Evolutionary conservation across 75 land plant species (phyloP), one percentile per base, ranked within the genome.

Genomic region (Pinus taeda): DNA sequence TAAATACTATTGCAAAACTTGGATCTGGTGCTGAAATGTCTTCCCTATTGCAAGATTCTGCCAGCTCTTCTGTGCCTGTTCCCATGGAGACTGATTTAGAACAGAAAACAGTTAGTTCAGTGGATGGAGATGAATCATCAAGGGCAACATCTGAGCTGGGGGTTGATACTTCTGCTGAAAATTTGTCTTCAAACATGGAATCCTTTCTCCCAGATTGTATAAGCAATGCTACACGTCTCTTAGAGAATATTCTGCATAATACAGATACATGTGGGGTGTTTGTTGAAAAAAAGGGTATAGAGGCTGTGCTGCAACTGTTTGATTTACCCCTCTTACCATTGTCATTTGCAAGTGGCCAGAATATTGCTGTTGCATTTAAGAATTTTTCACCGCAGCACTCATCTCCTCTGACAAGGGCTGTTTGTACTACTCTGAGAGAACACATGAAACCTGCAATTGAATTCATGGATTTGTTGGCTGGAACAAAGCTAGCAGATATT

Each of bases 271-370:
- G 95, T 71, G 87, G 92, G 15, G 73, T 93, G 3, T 97, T 97
- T 66, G 87, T 95, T 77, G 99, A 97, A 81, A 92, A 93, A 77
- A 91, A 89, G 70, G 99, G 99, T 15, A 89, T 97, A 74, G 98
- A 97, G 76, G 87, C 90, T 64, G 77, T 97, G 70, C 85, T 97
- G 20, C 88, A 91, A 81, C 78, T 97, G 20, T 93, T 96, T 53
- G 85, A 86, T 56, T 83, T 95, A 77, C 95, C 88, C 17, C 72
- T 79, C 62, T 66, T 91, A 82, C 93, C 98, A 60, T 80, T 80
- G 36, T 86, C 92, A 14, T 88, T 81, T 66, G 87, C 98, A 14
- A 85, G 91, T 77, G 95, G 95, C 49, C 93, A 90, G 76, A 90
- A 87, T 71, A 86, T 94, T 71, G 86, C 95, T 69, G 82, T 87